A percentile compares a stretch with the other conserved stretches of the same genome.
phyloP scores from a whole-genome alignment of 83 land plant species.

The Picea abies region DNA sequence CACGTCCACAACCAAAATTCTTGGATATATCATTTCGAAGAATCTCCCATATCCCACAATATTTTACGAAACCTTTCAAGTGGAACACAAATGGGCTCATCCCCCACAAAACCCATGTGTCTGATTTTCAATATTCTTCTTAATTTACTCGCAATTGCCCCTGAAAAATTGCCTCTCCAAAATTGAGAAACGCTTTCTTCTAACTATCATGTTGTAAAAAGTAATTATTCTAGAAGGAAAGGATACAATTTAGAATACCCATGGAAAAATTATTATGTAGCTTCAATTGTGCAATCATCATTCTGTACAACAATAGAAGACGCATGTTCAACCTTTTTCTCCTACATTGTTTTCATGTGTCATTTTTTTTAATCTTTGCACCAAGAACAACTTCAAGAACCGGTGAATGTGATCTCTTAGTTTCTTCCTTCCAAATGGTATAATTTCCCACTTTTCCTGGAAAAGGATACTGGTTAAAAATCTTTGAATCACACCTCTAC shows the following conservation, averaged over 20 bases:
- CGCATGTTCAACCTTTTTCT: not conserved
- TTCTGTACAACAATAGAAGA: conserved; percentile 17
- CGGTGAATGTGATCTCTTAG: not conserved
- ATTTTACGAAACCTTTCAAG: too few relatives aligned
- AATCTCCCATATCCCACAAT: too few relatives aligned
- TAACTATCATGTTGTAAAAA: too few relatives aligned
- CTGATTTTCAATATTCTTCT: too few relatives aligned
- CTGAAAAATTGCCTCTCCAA: too few relatives aligned
- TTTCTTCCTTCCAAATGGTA: conserved; percentile 3
- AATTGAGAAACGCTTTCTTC: too few relatives aligned
- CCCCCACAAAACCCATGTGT: too few relatives aligned
- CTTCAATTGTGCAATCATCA: conserved; percentile 1
- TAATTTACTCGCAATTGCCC: too few relatives aligned
- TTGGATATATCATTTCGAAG: too few relatives aligned
- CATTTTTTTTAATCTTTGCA: not conserved
- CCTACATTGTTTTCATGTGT: conserved; percentile 10
- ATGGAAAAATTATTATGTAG: conserved; percentile 14
- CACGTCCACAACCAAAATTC: too few relatives aligned
- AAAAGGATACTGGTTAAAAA: conserved; percentile 36
- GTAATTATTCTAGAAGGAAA: not conserved
- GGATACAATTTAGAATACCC: not conserved
- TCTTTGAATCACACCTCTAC: too few relatives aligned
- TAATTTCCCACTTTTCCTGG: conserved; percentile 27
- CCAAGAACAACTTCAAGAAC: not conserved
- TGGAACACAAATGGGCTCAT: too few relatives aligned